Percentiles rank a stretch among this genome's conserved stretches.
phyloP scores from a whole-genome alignment of 495 filamentous ascomycete genomes.

The Penicillium riverlandense region DNA sequence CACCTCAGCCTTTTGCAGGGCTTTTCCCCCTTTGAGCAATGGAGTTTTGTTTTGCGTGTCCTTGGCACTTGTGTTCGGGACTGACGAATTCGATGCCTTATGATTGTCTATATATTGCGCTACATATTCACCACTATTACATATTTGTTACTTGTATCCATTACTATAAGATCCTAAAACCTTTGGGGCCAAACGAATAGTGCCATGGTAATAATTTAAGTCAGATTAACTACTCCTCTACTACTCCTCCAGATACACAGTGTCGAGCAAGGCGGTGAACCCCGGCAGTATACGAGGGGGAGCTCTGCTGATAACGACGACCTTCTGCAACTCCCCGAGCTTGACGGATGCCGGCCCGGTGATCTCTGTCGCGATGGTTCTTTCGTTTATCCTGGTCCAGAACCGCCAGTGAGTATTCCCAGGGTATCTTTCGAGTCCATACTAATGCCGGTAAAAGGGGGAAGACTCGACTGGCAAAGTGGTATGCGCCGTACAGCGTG shows the following conservation, averaged over 20 bases:
- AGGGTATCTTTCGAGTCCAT: not conserved
- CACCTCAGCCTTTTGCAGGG: too few species aligned
- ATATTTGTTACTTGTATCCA: too few species aligned
- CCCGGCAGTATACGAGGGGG: conserved; percentile 27
- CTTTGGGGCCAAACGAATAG: too few species aligned
- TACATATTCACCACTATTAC: too few species aligned
- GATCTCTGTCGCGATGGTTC: conserved; percentile 50
- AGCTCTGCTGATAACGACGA: conserved; percentile 17
- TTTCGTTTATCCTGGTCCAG: conserved; percentile 94
- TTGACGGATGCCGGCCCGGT: conserved; percentile 18
- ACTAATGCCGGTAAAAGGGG: conserved; percentile 53
- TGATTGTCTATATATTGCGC: conserved; percentile 7
- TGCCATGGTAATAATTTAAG: too few species aligned
- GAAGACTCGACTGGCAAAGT: conserved; percentile 97
- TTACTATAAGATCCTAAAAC: too few species aligned
- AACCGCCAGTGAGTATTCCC: conserved; percentile 73
- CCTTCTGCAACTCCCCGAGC: conserved; percentile 10
- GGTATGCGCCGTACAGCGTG: conserved; percentile 93
- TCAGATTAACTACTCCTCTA: too few species aligned
- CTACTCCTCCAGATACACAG: too few species aligned
- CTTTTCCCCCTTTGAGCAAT: too few species aligned
- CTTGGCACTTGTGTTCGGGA: not conserved
- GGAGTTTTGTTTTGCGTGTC: too few species aligned
- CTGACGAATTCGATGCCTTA: conserved; percentile 23
- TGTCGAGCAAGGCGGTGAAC: conserved; percentile 16